A percentile compares a stretch with the other conserved stretches of the same genome.
Conservation (phyloP, 768 basidiomycete genomes). For the Phaffia tasmanica region DNA sequence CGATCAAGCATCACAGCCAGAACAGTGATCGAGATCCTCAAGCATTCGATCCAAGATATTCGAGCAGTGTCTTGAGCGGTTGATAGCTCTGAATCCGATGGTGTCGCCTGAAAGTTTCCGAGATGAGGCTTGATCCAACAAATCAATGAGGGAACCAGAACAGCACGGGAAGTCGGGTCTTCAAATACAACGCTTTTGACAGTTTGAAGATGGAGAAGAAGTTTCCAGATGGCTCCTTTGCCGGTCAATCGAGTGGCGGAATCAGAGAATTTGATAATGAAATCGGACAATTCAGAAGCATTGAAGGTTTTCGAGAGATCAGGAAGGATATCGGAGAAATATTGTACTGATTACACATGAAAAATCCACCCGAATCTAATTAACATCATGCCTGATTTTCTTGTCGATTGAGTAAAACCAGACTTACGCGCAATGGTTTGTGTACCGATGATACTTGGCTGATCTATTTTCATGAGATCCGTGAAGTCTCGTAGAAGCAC, state of each 20-base stretch:
- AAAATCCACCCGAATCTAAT: slow-evolving; percentile 14
- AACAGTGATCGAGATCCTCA: slow-evolving; percentile 73
- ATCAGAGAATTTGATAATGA: slow-evolving; percentile 77
- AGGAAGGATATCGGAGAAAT: slow-evolving; percentile 83
- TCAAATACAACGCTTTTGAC: slow-evolving; percentile 82
- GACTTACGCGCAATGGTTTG: slow-evolving; percentile 47
- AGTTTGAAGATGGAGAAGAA: slow-evolving; percentile 86
- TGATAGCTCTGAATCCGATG: slow-evolving; percentile 52
- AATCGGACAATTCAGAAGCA: slow-evolving; percentile 70
- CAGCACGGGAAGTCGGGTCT: slow-evolving; percentile 59
- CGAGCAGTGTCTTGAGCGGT: slow-evolving; percentile 57
- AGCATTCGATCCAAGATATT: slow-evolving; percentile 77
- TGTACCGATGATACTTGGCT: slow-evolving; percentile 85
- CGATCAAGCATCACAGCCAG: slow-evolving; percentile 64
- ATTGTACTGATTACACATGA: slow-evolving; percentile 51
- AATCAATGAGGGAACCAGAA: slow-evolving; percentile 75
- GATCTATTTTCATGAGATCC: slow-evolving; percentile 69
- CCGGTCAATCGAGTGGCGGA: slow-evolving; percentile 66
- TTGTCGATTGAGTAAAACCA: neutral
- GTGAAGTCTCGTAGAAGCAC: slow-evolving; percentile 70
- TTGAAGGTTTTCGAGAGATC: slow-evolving; percentile 71
- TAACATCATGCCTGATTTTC: neutral
- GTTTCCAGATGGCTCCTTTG: slow-evolving; percentile 82
- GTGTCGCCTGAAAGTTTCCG: slow-evolving; percentile 72
- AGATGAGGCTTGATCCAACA: slow-evolving; percentile 94